phyloP scores from a whole-genome alignment of 2,329 filamentous ascomycete genomes.

The Daldinia sp. region DNA sequence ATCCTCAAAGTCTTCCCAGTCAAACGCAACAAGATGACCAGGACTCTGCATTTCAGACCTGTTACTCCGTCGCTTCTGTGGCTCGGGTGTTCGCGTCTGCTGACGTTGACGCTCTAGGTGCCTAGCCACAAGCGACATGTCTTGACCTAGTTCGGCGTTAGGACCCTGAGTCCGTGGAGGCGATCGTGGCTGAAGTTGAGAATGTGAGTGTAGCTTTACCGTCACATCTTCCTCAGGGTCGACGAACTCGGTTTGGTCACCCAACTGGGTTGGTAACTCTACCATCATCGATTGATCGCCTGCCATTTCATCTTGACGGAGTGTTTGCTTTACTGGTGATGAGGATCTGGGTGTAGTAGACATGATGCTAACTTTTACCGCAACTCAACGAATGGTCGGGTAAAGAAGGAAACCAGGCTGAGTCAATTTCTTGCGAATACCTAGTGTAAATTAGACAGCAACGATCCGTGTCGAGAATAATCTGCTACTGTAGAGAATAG shows the following conservation, averaged over 20 bases:
- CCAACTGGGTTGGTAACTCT: slow-evolving; percentile 42
- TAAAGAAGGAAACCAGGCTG: too few species aligned
- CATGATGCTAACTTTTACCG: slow-evolving; percentile 23
- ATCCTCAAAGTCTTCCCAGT: slow-evolving; percentile 80
- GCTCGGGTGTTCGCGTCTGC: slow-evolving; percentile 45
- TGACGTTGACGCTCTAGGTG: slow-evolving; percentile 39
- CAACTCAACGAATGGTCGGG: too few species aligned
- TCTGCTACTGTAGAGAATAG: slow-evolving; percentile 23
- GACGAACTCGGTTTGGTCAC: slow-evolving; percentile 29
- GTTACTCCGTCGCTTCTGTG: slow-evolving; percentile 51
- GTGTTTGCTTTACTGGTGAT: slow-evolving; percentile 37
- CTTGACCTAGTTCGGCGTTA: slow-evolving; percentile 29
- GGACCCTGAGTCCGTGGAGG: slow-evolving; percentile 33
- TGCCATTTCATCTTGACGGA: slow-evolving; percentile 33
- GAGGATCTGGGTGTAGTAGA: slow-evolving; percentile 41
- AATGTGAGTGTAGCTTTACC: slow-evolving; percentile 36
- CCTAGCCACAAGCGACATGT: slow-evolving; percentile 16
- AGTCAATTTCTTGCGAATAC: too few species aligned
- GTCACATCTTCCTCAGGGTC: slow-evolving; percentile 38
- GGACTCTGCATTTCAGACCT: slow-evolving; percentile 53
- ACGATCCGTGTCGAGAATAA: slow-evolving; percentile 23
- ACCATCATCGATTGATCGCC: slow-evolving; percentile 46
- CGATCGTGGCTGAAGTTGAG: slow-evolving; percentile 30
- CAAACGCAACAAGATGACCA: slow-evolving; percentile 64
- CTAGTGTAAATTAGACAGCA: too few species aligned